Percentiles rank a stretch among this genome's conserved stretches.
phyloP scores from a whole-genome alignment of 148 eudicot genomes.

The Diospyros lotus region DNA sequence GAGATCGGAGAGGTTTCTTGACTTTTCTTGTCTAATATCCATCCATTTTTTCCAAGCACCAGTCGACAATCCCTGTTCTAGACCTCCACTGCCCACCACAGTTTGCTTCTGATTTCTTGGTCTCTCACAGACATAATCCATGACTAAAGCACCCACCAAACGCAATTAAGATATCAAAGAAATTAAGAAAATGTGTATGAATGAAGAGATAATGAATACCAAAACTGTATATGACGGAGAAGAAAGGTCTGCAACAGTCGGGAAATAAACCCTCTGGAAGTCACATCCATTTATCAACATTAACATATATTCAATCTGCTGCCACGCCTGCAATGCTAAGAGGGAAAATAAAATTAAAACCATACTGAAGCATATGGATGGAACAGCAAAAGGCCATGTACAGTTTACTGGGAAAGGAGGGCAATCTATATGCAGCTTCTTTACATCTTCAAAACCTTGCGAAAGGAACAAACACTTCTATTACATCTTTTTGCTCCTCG shows the following conservation, averaged over 20 bases:
- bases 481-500: background rate
- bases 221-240: background rate
- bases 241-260: slow-evolving; percentile 5
- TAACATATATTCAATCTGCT: too few relatives aligned
- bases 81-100: background rate
- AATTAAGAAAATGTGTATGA: background rate
- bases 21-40: slow-evolving; percentile 1
- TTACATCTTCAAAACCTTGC: slow-evolving; percentile 6
- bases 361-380: background rate
- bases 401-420: background rate
- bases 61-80: background rate
- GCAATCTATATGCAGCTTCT: slow-evolving; percentile 9
- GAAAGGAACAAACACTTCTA: slow-evolving; percentile 13
- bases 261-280: background rate
- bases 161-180: background rate
- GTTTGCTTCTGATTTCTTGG: background rate
- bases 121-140: background rate
- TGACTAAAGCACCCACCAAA: background rate
- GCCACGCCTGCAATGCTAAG: too few relatives aligned
- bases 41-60: background rate
- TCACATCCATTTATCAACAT: too few relatives aligned
- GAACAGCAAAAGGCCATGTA: background rate
- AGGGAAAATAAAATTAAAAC: background rate
- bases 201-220: background rate
- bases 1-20: background rate